phyloP scores from a whole-genome alignment of 768 basidiomycete species.

The Suillus weaverae region DNA sequence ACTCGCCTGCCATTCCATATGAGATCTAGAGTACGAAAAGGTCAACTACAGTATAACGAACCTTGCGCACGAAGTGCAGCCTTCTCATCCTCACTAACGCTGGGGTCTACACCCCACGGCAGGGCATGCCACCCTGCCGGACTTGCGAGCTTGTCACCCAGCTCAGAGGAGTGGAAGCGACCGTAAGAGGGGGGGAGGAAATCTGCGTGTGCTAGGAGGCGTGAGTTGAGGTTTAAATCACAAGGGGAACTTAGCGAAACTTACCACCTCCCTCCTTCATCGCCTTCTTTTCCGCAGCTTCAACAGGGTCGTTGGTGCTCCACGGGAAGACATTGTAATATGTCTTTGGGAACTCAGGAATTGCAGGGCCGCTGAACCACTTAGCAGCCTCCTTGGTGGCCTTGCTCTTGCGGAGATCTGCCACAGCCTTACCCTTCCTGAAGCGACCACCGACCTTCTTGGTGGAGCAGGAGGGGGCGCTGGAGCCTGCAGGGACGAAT shows the following conservation, averaged over 20 bases:
- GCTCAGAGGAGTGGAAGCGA: conserved; percentile 51
- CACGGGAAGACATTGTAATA: conserved; percentile 73
- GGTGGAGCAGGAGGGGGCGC: conserved; percentile 15
- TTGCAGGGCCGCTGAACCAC: neutral
- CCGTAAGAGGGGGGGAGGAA: conserved; percentile 23
- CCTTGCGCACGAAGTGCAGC: neutral
- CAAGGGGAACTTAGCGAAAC: neutral
- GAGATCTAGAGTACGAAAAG: conserved; percentile 13
- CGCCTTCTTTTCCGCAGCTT: conserved; percentile 37
- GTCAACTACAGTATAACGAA: neutral
- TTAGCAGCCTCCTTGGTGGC: conserved; percentile 17
- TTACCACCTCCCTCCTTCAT: conserved; percentile 18
- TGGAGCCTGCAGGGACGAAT: conserved; percentile 24
- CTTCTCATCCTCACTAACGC: conserved; percentile 19
- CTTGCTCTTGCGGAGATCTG: conserved; percentile 14
- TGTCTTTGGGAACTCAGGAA: conserved; percentile 33
- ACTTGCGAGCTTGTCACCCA: conserved; percentile 74
- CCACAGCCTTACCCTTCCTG: conserved; percentile 16
- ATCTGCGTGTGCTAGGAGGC: conserved; percentile 11
- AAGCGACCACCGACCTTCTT: conserved; percentile 4
- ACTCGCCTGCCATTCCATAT: conserved; percentile 27
- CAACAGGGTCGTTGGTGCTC: conserved; percentile 84
- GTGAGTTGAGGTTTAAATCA: neutral
- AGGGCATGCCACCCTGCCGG: conserved; percentile 93
- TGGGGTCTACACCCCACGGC: conserved; percentile 70